Evolutionary conservation across 2,329 filamentous ascomycete genomes (phyloP), one percentile per base, ranked within the genome.

Genomic region (Apiospora hydei): DNA sequence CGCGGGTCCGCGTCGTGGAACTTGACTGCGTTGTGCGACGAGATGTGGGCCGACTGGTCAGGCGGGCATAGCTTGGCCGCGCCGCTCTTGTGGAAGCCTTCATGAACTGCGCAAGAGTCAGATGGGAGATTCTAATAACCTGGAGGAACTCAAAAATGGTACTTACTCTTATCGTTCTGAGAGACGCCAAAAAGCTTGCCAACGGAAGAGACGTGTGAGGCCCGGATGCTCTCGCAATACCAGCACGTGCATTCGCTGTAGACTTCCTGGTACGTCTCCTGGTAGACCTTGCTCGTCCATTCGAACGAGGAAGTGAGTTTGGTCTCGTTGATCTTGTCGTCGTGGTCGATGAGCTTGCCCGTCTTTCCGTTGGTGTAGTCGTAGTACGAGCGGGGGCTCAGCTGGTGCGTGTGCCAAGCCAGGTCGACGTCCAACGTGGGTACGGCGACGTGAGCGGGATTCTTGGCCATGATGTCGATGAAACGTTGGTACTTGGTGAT

Each of bases 181-280:
- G 84, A 86, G 8, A 84, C 76, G 7, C 84, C 83, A 21, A 91
- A 82, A 1, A 85, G 76, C 24, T 82, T 83, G 4, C 82, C 83
- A 2, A 88, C 75, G 1, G 83, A 79, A 14, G 84, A 86, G 2
- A 89, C 84, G 76, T 90, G 85, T 2, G 87, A 83, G 61, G 89
- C 84, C 46, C 92, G 89, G 70, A 91, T 87, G 6, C 90, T 87
- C 81, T 96, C 94, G 81, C 94, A 97, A 80, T 95, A 94, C 93
- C 93, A 95, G 81, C 93, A 95, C 0, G 90, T 93, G 77, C 93
- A 96, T 80, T 93, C 91, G 1, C 88, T 91, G 79, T 95, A 97
- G 5, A 93, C 87, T 69, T 91, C 88, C 21, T 84, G 82, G 75
- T 88, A 95, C 18, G 83, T 81, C 41, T 89, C 88, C 76, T 93